phyloP scores from a whole-genome alignment of 1,284 basidiomycete genomes.

The Ceratobasidium sp. region DNA sequence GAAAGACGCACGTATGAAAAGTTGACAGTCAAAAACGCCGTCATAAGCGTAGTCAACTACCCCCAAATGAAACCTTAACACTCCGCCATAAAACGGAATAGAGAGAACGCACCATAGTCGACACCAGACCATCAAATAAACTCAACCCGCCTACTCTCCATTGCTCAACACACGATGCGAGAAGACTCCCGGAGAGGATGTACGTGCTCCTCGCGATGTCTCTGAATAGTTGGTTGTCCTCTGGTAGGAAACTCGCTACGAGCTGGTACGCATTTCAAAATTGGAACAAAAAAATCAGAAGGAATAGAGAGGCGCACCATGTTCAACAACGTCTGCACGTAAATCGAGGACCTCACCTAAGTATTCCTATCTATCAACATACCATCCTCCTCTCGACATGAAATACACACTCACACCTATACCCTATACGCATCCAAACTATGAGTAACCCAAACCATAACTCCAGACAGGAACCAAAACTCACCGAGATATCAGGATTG shows the following conservation, averaged over 20 bases:
- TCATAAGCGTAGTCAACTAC: constrained; percentile 32
- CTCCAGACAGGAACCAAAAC: neutral
- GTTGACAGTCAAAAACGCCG: constrained; percentile 17
- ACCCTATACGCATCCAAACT: neutral
- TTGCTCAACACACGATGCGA: constrained; percentile 13
- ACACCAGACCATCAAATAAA: constrained; percentile 26
- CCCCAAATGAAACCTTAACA: neutral
- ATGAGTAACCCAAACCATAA: neutral
- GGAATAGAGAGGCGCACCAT: constrained; percentile 20
- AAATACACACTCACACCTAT: constrained; percentile 19
- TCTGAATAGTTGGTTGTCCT: constrained; percentile 16
- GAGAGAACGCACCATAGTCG: constrained; percentile 17
- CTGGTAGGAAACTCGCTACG: constrained; percentile 15
- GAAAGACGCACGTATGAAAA: constrained; percentile 30
- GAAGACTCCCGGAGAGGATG: constrained; percentile 9
- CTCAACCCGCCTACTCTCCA: constrained; percentile 36
- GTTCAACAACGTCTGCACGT: constrained; percentile 17
- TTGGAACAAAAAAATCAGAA: neutral
- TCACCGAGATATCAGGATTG: constrained; percentile 39
- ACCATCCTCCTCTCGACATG: neutral
- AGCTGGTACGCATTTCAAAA: neutral
- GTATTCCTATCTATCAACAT: no score
- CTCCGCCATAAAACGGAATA: neutral
- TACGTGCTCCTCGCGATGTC: constrained; percentile 27
- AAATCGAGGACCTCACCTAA: constrained; percentile 13